Evolutionary conservation across 768 basidiomycete genomes (phyloP).

Genomic region (Russula virescens): DNA sequence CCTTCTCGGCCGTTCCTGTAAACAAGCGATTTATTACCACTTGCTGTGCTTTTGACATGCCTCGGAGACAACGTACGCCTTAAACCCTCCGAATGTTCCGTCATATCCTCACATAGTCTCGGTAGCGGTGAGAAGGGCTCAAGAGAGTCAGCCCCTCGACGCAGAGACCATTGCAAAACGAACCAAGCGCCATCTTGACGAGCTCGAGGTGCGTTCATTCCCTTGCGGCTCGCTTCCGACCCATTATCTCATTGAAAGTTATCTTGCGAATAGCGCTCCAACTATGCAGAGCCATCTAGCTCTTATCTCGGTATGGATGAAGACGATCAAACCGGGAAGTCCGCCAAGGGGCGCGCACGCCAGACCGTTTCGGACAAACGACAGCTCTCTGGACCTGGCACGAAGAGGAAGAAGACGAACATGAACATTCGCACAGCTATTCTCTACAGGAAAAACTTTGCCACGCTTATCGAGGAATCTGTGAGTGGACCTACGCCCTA

Average conservation of each 20-base stretch:
- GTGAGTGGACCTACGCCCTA: conserved; percentile 39
- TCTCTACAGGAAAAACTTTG: conserved; percentile 75
- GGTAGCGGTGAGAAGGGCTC: conserved; percentile 44
- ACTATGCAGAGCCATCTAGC: conserved; percentile 58
- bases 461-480: conserved; percentile 70
- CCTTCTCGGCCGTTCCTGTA: conserved; percentile 5
- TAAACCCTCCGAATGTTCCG: too few species aligned
- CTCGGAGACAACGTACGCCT: conserved; percentile 18
- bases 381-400: conserved; percentile 45
- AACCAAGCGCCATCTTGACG: conserved; percentile 71
- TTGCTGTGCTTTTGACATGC: not conserved
- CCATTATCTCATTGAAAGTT: conserved; percentile 11
- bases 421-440: conserved; percentile 77
- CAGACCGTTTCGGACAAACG: conserved; percentile 79
- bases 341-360: conserved; percentile 62
- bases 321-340: conserved; percentile 44
- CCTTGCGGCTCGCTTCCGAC: conserved; percentile 10
- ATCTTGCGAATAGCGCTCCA: conserved; percentile 52
- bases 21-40: not conserved
- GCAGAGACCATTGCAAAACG: conserved; percentile 70
- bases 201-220: conserved; percentile 62
- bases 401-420: conserved; percentile 70
- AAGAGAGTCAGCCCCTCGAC: conserved; percentile 41
- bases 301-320: conserved; percentile 36
- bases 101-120: not conserved